These are phyloP conservation scores for Prunus fruticosa DNA, from an alignment of 306 rosid species.

Conservation along the genomic window DNA sequence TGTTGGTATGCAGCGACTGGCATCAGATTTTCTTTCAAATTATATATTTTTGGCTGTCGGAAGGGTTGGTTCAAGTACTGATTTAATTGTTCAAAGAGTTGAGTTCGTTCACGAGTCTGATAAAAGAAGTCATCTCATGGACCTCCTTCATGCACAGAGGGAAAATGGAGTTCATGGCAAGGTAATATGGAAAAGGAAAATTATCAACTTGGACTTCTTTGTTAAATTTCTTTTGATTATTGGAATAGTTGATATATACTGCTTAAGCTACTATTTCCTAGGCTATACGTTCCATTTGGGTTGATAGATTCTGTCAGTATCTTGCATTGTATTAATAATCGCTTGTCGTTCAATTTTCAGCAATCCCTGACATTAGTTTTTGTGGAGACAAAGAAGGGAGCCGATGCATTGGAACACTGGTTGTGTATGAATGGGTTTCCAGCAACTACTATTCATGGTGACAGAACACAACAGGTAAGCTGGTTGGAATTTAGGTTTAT, in stretches of 20 bases:
- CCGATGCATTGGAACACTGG: conserved; percentile 92
- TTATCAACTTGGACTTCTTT: neutral
- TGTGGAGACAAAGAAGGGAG: conserved; percentile 99
- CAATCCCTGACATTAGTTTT: conserved; percentile 90
- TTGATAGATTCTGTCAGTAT: conserved; percentile 7
- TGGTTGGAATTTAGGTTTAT: conserved; percentile 8
- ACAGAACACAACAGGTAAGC: conserved; percentile 87
- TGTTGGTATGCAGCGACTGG: conserved; percentile 66
- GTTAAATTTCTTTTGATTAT: conserved; percentile 10
- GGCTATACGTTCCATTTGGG: neutral
- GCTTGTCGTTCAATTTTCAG: conserved; percentile 41
- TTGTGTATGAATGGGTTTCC: conserved; percentile 82
- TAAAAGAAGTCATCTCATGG: conserved; percentile 96
- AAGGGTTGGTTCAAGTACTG: conserved; percentile 98
- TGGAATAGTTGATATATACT: conserved; percentile 2
- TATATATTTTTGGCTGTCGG: conserved; percentile 93
- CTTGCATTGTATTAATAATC: conserved; percentile 13
- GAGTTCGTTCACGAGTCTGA: conserved; percentile 87
- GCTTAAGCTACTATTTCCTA: conserved; percentile 8
- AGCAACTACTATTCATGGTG: conserved; percentile 95
- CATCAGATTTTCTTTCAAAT: conserved; percentile 82
- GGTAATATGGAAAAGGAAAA: conserved; percentile 42
- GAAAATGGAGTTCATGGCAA: conserved; percentile 66
- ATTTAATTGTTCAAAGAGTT: conserved; percentile 90
- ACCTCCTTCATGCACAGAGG: conserved; percentile 95